These are phyloP conservation scores for Poa annua DNA, from an alignment of 176 grass and related monocot genomes.

Conservation along the genomic window DNA sequence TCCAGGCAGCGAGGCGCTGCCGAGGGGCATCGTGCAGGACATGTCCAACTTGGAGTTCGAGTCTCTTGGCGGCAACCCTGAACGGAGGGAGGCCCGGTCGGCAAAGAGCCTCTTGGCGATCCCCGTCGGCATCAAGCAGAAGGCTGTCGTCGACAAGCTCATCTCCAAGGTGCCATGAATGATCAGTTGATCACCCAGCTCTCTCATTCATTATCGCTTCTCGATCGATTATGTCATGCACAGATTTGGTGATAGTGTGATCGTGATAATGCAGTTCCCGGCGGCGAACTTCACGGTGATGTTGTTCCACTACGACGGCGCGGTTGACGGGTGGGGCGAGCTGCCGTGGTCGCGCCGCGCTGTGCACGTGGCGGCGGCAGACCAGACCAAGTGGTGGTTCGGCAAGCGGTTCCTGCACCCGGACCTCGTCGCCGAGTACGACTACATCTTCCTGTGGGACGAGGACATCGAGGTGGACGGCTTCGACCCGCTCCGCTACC, in stretches of 20 bases:
- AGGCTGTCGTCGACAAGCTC: slow-evolving; percentile 69
- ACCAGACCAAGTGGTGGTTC: slow-evolving; percentile 98
- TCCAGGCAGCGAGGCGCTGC: slow-evolving; percentile 73
- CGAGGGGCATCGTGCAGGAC: slow-evolving; percentile 72
- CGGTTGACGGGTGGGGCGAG: slow-evolving; percentile 67
- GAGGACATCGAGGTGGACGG: slow-evolving; percentile 80
- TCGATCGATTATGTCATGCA: neutral
- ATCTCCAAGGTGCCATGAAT: slow-evolving; percentile 64
- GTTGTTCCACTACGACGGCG: slow-evolving; percentile 89
- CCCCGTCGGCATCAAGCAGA: slow-evolving; percentile 86
- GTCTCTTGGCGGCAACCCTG: slow-evolving; percentile 56
- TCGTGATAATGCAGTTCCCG: slow-evolving; percentile 52
- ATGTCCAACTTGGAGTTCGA: slow-evolving; percentile 80
- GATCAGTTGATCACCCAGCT: neutral
- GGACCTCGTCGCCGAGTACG: slow-evolving; percentile 72
- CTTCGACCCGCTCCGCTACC: slow-evolving; percentile 70
- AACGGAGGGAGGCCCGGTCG: slow-evolving; percentile 16
- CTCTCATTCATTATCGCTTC: neutral
- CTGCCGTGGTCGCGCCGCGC: slow-evolving; percentile 57
- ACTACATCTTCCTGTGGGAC: slow-evolving; percentile 87
- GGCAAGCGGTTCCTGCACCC: slow-evolving; percentile 89
- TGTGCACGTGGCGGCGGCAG: slow-evolving; percentile 61
- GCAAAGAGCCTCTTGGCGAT: slow-evolving; percentile 80
- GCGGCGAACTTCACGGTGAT: slow-evolving; percentile 59
- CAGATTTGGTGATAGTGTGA: neutral